Percentiles rank a stretch among this genome's conserved stretches.
phyloP scores from a whole-genome alignment of 1,284 basidiomycete species.

The Heliocybe sulcata region DNA sequence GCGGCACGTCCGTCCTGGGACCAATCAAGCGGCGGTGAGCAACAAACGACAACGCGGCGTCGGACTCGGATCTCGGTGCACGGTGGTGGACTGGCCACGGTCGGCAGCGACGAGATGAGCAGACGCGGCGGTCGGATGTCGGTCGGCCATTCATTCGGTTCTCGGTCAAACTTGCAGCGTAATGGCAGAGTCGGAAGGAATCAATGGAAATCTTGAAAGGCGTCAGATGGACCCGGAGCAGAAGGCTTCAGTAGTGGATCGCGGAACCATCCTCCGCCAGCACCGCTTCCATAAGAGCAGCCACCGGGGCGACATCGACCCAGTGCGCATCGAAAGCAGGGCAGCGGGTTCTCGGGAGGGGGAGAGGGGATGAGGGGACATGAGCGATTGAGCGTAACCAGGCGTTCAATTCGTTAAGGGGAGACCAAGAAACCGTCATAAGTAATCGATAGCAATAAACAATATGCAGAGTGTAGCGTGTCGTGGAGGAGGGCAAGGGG shows the following conservation, averaged over 20 bases:
- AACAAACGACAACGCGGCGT: not conserved
- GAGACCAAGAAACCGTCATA: not conserved
- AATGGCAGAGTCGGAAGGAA: not conserved
- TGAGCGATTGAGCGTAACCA: conserved; percentile 2
- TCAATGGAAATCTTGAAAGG: not conserved
- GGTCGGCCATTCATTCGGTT: not conserved
- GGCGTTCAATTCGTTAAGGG: conserved; percentile 3
- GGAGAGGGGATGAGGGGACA: not conserved
- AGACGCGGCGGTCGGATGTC: not conserved
- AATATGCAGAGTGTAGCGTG: not conserved
- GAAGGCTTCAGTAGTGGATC: not conserved
- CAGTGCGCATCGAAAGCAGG: not conserved
- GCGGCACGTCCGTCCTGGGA: not conserved
- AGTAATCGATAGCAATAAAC: not conserved
- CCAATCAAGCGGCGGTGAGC: not conserved
- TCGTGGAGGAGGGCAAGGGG: not conserved
- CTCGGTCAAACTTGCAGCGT: not conserved
- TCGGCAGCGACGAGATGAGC: not conserved
- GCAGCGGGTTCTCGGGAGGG: not conserved
- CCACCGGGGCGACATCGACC: not conserved
- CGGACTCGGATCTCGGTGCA: not conserved
- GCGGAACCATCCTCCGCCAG: not conserved
- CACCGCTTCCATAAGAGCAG: not conserved
- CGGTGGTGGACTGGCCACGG: not conserved
- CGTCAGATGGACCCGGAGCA: not conserved